Evolutionary conservation across 2,329 filamentous ascomycete species (phyloP), one percentile per base, ranked within the genome.

Genomic region (Fusarium armeniacum): DNA sequence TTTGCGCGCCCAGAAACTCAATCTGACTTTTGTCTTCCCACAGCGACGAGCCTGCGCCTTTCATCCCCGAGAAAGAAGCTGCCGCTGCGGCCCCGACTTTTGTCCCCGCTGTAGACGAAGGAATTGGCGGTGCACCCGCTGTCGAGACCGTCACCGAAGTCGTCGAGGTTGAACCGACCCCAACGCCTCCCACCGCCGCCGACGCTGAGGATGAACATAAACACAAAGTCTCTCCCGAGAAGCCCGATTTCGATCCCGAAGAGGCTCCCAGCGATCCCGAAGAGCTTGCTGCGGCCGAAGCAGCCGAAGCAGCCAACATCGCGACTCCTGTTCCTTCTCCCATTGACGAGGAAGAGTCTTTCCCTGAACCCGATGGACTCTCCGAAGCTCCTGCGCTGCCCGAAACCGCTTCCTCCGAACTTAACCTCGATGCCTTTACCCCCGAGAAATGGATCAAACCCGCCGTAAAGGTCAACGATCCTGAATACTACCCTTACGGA

Each of bases 401-500:
- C 4, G 41, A 65, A 15, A 38, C 38, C 3, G 32, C 28, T 30
- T 32, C 55, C n/a, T 7, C 35, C 2, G 62, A 57, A 11, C 43
- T 38, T 1, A 65, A 65, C 26, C 62, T 65, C 6, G 22, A 65
- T 15, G 40, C 43, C 3, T 65, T 65, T 6, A 65, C 62, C 2
- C 62, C 62, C n/a, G 61, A 65, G 2, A 62, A 65, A 54, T 65
- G 62, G 62, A 53, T 65, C 11, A 44, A 38, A 26, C 62, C 62
- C 41, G 62, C 62, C 67, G 11, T 60, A 54, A 70, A 65, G 58
- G 75, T 78, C 36, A 65, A 76, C 43, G 52, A 73, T 0, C 46
- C 58, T 0, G 64, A 43, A 20, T 81, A 79, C 72, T 68, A 66
- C 18, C 75, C 75, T 5, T 78, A 67, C 30, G 78, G 79, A 41